These are phyloP conservation scores for Cladosporium austrohemisphaericum DNA, from an alignment of 2,329 filamentous ascomycete species.

Conservation along the genomic window DNA sequence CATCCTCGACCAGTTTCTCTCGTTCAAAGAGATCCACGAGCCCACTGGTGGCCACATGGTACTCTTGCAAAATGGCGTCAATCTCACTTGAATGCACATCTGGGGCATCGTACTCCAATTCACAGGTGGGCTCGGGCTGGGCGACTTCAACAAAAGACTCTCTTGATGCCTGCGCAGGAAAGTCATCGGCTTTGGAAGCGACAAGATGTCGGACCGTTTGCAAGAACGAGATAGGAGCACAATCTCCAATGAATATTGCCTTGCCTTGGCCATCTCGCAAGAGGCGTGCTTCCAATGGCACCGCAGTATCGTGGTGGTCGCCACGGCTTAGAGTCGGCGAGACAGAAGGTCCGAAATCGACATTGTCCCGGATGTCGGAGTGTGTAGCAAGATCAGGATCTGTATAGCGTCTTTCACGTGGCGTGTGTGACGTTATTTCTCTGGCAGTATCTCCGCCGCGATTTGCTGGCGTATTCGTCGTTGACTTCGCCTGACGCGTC, in stretches of 20 bases:
- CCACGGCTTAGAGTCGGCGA: conserved; percentile 21
- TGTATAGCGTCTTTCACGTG: background rate
- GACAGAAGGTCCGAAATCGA: conserved; percentile 4
- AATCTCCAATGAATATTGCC: conserved; percentile 54
- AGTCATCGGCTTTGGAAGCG: conserved; percentile 40
- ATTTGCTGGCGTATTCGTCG: conserved; percentile 28
- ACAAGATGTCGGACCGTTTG: conserved; percentile 52
- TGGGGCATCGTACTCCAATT: conserved; percentile 28
- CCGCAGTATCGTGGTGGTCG: conserved; percentile 37
- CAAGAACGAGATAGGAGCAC: conserved; percentile 50
- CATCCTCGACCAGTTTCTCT: conserved; percentile 27
- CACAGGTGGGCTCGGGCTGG: conserved; percentile 9
- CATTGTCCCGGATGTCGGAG: background rate
- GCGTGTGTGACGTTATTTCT: background rate
- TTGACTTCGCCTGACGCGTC: conserved; percentile 34
- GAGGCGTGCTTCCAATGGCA: conserved; percentile 44
- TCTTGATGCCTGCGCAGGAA: conserved; percentile 18
- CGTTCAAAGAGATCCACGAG: conserved; percentile 49
- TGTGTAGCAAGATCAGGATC: background rate
- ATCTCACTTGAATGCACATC: conserved; percentile 39
- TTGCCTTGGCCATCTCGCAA: conserved; percentile 52
- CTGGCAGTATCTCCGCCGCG: background rate
- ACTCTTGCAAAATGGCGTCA: conserved; percentile 40
- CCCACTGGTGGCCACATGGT: conserved; percentile 46
- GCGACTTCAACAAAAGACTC: conserved; percentile 25